Evolutionary conservation across 768 basidiomycete genomes (phyloP).

Genomic region (Galerina sulciceps): DNA sequence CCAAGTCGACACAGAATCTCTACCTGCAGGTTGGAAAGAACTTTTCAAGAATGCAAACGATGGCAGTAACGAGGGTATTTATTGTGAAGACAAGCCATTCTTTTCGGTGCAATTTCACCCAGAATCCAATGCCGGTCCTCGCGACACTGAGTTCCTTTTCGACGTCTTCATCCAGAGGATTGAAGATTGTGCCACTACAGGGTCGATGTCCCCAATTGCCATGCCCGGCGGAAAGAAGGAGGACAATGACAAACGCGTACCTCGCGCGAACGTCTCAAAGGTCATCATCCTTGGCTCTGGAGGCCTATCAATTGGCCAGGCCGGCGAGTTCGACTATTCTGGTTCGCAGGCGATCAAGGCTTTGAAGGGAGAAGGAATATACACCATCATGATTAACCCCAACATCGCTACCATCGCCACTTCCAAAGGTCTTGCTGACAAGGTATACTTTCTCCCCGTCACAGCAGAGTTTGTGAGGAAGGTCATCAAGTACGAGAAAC

Average conservation of each 20-base stretch:
- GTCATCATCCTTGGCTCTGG: conserved; percentile 97
- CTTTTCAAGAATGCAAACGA: conserved; percentile 98
- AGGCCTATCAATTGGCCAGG: conserved; percentile 97
- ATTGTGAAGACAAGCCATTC: conserved; percentile 89
- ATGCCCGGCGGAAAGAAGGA: conserved; percentile 83
- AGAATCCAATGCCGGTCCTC: conserved; percentile 76
- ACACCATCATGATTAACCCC: conserved; percentile 97
- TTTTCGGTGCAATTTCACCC: conserved; percentile 99
- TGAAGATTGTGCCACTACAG: conserved; percentile 68
- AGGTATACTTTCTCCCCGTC: conserved; percentile 99
- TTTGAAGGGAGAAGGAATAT: conserved; percentile 97
- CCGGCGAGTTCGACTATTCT: conserved; percentile 99
- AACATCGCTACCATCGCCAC: conserved; percentile 99
- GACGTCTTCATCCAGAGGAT: conserved; percentile 95
- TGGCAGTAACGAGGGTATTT: conserved; percentile 96
- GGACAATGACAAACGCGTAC: conserved; percentile 77
- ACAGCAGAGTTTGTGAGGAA: conserved; percentile 97
- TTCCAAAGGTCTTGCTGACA: conserved; percentile 96
- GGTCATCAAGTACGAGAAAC: conserved; percentile 98
- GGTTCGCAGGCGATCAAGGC: conserved; percentile 99
- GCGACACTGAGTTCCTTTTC: conserved; percentile 98
- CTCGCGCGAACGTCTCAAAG: conserved; percentile 82
- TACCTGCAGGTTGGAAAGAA: conserved; percentile 89
- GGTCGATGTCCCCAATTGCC: conserved; percentile 56
- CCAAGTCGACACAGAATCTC: conserved; percentile 83